These are phyloP conservation scores for Edaphochlamys debaryana DNA, from an alignment of 139 green algal species.

Conservation along the genomic window DNA sequence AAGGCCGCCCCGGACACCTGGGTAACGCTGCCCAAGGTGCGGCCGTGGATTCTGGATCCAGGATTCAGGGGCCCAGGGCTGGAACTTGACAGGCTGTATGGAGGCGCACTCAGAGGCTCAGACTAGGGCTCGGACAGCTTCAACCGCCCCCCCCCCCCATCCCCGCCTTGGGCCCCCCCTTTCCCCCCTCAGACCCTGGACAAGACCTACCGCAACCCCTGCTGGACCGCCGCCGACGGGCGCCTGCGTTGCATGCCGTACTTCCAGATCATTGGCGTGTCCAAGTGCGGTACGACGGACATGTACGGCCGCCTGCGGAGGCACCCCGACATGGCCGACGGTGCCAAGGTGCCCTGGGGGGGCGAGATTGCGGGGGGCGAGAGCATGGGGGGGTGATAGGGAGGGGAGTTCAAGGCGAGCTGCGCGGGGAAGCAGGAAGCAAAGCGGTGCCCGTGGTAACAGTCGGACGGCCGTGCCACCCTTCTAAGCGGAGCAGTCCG, in stretches of 20 bases:
- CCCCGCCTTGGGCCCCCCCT: not conserved
- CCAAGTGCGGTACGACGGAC: slow-evolving; percentile 72
- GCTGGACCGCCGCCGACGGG: slow-evolving; percentile 43
- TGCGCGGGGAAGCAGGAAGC: no score
- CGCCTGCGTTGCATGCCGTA: slow-evolving; percentile 61
- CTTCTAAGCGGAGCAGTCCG: no score
- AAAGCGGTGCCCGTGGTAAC: no score
- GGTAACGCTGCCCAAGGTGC: slow-evolving; percentile 36
- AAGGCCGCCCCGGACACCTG: slow-evolving; percentile 51
- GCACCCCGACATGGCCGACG: slow-evolving; percentile 50
- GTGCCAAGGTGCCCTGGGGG: slow-evolving; percentile 53
- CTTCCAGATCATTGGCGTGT: slow-evolving; percentile 53
- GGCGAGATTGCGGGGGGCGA: no score
- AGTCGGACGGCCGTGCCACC: no score
- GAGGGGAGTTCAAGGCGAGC: no score
- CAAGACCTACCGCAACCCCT: slow-evolving; percentile 50
- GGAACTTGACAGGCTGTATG: no score
- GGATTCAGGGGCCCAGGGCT: no score
- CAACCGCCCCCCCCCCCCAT: not conserved
- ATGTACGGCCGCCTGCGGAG: slow-evolving; percentile 59
- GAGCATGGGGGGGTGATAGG: no score
- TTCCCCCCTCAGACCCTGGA: slow-evolving; percentile 14
- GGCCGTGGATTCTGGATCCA: no score
- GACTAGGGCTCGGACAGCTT: no score
- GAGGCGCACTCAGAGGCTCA: no score